A percentile compares a stretch with the other conserved stretches of the same genome.
These are phyloP conservation scores for Cercospora nicotianae DNA, from an alignment of 2,329 filamentous ascomycete species.

Conservation along the genomic window DNA sequence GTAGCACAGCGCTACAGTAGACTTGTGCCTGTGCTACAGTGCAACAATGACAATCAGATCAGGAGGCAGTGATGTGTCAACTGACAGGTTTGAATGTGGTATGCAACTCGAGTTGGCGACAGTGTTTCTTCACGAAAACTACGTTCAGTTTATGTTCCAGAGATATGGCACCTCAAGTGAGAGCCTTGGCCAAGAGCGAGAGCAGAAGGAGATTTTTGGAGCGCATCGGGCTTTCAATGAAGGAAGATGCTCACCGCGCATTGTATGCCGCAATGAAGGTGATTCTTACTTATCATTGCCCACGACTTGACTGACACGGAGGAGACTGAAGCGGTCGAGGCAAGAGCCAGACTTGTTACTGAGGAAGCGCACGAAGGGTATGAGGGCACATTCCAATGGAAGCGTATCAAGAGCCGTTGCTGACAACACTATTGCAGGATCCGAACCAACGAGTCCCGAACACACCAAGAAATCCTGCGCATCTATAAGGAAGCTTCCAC, in stretches of 20 bases:
- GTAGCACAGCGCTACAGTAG: not conserved
- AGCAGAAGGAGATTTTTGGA: conserved; percentile 3
- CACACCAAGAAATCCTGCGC: conserved; percentile 1
- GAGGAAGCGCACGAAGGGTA: not conserved
- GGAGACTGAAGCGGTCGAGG: not conserved
- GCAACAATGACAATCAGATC: not conserved
- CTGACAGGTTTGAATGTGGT: not conserved
- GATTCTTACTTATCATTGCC: not conserved
- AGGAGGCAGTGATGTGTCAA: not conserved
- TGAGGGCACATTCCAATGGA: not conserved
- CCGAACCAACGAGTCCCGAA: not conserved
- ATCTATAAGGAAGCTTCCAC: conserved; percentile 1
- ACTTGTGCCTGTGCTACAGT: not conserved
- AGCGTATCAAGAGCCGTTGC: not conserved
- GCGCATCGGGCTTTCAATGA: not conserved
- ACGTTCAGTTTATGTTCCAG: too few species aligned
- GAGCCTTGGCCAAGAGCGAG: conserved; percentile 2
- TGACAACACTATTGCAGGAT: not conserved
- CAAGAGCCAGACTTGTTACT: not conserved
- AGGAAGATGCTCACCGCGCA: not conserved
- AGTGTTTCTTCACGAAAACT: too few species aligned
- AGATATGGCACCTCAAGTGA: not conserved
- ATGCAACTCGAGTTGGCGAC: not conserved
- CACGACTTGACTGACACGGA: not conserved
- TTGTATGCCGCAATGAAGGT: conserved; percentile 1